A percentile compares a stretch with the other conserved stretches of the same genome.
Evolutionary conservation across 1,284 basidiomycete species (phyloP).

Genomic region (Tausonia pullulans): DNA sequence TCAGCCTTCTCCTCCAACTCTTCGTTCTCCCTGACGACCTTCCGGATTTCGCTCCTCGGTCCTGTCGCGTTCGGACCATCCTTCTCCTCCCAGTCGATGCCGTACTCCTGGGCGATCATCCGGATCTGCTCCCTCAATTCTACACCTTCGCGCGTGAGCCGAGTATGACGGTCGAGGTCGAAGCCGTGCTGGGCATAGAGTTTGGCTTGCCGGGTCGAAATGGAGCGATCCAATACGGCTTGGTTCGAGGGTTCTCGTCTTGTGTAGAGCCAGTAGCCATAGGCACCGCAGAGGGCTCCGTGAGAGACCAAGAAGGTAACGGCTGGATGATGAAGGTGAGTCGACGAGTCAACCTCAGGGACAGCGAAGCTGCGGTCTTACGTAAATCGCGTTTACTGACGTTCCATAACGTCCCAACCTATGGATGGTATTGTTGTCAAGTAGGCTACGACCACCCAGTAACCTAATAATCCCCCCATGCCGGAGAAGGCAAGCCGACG

Average conservation of each 20-base stretch:
- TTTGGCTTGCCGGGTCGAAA: slow-evolving; percentile 1
- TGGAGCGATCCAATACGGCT: neutral
- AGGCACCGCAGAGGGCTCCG: neutral
- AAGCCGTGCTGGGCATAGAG: slow-evolving; percentile 6
- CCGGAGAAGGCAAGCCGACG: slow-evolving; percentile 7
- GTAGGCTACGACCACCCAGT: slow-evolving; percentile 8
- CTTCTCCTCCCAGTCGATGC: slow-evolving; percentile 1
- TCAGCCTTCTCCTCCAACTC: neutral
- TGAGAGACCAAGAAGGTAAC: slow-evolving; percentile 13
- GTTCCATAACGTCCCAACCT: neutral
- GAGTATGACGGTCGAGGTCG: slow-evolving; percentile 5
- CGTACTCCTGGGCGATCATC: slow-evolving; percentile 5
- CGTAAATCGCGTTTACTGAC: neutral
- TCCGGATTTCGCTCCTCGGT: neutral
- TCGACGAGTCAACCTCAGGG: neutral
- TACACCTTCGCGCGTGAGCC: neutral
- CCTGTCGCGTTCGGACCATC: too few relatives aligned
- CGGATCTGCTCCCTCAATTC: slow-evolving; percentile 2
- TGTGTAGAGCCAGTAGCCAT: slow-evolving; percentile 5
- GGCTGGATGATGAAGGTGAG: neutral
- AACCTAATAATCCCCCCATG: slow-evolving; percentile 3
- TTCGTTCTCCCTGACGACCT: neutral
- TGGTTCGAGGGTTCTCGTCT: neutral
- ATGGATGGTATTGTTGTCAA: too few relatives aligned
- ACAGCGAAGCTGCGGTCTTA: neutral